Conservation (phyloP, 352 stramenopile genomes). For the Pythium phragmiticola region DNA sequence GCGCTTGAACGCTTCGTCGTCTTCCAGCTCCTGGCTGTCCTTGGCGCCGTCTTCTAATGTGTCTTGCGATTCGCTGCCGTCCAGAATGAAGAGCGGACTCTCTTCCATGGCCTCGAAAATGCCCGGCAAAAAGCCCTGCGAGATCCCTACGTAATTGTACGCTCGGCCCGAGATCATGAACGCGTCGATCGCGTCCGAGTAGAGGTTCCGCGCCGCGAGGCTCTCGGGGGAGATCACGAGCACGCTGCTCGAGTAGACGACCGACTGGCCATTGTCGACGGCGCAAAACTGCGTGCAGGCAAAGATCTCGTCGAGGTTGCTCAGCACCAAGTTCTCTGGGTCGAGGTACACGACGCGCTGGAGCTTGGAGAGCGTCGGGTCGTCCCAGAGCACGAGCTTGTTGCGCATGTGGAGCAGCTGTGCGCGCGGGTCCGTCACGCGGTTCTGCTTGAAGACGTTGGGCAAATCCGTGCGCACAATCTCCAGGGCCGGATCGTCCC, state of each 20-base stretch:
- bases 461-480: conserved; percentile 61
- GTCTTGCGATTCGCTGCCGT: conserved; percentile 33
- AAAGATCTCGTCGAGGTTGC: conserved; percentile 84
- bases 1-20: conserved; percentile 28
- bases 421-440: conserved; percentile 57
- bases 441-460: conserved; percentile 66
- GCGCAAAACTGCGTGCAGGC: conserved; percentile 75
- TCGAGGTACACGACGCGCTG: conserved; percentile 79
- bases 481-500: conserved; percentile 63
- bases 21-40: conserved; percentile 22
- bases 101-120: conserved; percentile 84
- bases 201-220: conserved; percentile 64
- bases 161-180: conserved; percentile 81
- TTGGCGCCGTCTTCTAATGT: conserved; percentile 29
- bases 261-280: conserved; percentile 77
- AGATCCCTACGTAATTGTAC: conserved; percentile 86
- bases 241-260: conserved; percentile 82
- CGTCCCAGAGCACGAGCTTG: conserved; percentile 80
- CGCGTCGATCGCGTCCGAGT: conserved; percentile 78
- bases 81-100: conserved; percentile 68
- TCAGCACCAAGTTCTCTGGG: conserved; percentile 75
- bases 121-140: conserved; percentile 73
- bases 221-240: conserved; percentile 76
- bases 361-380: conserved; percentile 56
- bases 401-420: conserved; percentile 84